phyloP scores from a whole-genome alignment of 2,329 filamentous ascomycete species.

The Neoascochyta sp. region DNA sequence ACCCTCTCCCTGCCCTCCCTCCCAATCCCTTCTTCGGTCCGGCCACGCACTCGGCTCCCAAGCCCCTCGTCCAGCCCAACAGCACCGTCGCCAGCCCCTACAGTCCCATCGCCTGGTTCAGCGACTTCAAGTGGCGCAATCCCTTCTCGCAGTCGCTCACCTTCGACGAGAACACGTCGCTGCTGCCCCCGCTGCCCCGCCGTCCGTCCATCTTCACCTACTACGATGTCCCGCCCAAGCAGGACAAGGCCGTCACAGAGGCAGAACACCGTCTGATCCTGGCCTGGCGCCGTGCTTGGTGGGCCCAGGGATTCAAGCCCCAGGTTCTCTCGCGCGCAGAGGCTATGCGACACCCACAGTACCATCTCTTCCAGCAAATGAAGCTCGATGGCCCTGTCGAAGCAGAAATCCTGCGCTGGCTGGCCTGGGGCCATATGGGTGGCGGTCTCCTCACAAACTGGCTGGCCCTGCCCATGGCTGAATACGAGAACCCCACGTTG shows the following conservation, averaged over 20 bases:
- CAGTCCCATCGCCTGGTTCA: conserved; percentile 78
- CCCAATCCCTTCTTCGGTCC: conserved; percentile 61
- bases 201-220: conserved; percentile 85
- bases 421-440: conserved; percentile 90
- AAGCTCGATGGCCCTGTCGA: conserved; percentile 33
- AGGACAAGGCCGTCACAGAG: conserved; percentile 61
- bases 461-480: conserved; percentile 79
- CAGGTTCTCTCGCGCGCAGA: conserved; percentile 76
- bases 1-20: conserved; percentile 40
- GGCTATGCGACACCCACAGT: conserved; percentile 77
- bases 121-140: conserved; percentile 84
- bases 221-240: conserved; percentile 67
- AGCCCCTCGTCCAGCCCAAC: conserved; percentile 71
- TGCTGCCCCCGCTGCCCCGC: conserved; percentile 71
- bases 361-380: conserved; percentile 61
- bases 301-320: conserved; percentile 86
- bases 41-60: conserved; percentile 68
- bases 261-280: conserved; percentile 77
- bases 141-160: conserved; percentile 80
- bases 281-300: conserved; percentile 91
- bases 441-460: conserved; percentile 76
- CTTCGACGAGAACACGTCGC: conserved; percentile 75
- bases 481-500: conserved; percentile 68
- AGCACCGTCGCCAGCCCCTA: conserved; percentile 57
- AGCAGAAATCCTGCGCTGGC: conserved; percentile 73